phyloP scores from a whole-genome alignment of 768 basidiomycete species.

The Tricholoma hemisulphureum region DNA sequence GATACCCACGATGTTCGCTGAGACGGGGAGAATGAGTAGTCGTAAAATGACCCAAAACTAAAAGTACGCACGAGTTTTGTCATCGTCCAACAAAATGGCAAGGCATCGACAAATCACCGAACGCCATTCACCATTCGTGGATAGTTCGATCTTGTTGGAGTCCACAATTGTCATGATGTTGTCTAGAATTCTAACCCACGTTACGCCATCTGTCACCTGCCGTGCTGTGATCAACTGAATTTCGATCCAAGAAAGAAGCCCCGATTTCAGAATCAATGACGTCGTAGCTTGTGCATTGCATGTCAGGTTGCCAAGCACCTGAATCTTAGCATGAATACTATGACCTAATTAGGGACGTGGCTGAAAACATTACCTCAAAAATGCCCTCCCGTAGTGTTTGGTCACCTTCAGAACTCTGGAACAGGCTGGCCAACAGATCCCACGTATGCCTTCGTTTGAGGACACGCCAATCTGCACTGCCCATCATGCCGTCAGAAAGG shows the following conservation, averaged over 20 bases:
- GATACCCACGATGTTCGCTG: constrained; percentile 9
- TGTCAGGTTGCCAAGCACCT: constrained; percentile 78
- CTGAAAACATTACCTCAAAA: constrained; percentile 52
- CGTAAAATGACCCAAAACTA: not conserved
- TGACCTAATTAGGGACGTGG: not conserved
- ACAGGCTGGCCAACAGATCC: constrained; percentile 82
- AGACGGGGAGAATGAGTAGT: not conserved
- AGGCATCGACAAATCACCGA: constrained; percentile 54
- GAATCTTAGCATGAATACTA: not conserved
- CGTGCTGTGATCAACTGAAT: constrained; percentile 52
- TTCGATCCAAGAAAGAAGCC: constrained; percentile 80
- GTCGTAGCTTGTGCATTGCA: constrained; percentile 65
- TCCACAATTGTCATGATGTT: constrained; percentile 58
- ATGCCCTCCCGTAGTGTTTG: constrained; percentile 51
- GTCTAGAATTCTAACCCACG: constrained; percentile 66
- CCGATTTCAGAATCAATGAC: constrained; percentile 69
- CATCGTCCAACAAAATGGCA: constrained; percentile 34
- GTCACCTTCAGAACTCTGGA: constrained; percentile 64
- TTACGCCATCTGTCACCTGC: constrained; percentile 41
- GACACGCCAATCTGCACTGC: constrained; percentile 77
- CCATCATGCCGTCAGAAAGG: constrained; percentile 76
- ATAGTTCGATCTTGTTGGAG: constrained; percentile 46
- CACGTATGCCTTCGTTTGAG: constrained; percentile 82
- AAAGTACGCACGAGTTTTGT: constrained; percentile 25
- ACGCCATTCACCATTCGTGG: constrained; percentile 62